Percentiles rank a stretch among this genome's conserved stretches.
These are phyloP conservation scores for Rhynchosporium graminicola DNA, from an alignment of 2,329 filamentous ascomycete genomes.

Conservation along the genomic window DNA sequence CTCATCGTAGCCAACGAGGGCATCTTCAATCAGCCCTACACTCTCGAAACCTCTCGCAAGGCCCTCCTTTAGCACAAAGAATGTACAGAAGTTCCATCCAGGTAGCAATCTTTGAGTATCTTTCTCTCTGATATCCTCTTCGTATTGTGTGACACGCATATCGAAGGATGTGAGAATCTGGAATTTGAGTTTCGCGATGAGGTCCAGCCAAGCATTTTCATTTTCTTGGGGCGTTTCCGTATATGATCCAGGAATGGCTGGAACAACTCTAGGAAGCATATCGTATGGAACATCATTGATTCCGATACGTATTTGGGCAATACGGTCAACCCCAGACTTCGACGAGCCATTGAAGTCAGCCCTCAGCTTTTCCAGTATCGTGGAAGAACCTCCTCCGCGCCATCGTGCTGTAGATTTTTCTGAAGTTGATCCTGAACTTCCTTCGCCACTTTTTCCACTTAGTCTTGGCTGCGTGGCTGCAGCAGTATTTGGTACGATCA, in stretches of 20 bases:
- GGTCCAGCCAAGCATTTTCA: constrained; percentile 78
- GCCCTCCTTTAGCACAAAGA: constrained; percentile 96
- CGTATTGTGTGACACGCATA: constrained; percentile 86
- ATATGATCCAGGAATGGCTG: constrained; percentile 63
- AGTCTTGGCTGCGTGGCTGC: constrained; percentile 76
- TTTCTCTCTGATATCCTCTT: constrained; percentile 94
- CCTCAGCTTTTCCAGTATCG: constrained; percentile 84
- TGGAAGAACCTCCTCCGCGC: constrained; percentile 74
- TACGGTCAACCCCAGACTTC: constrained; percentile 72
- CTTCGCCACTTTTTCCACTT: constrained; percentile 51
- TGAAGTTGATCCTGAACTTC: constrained; percentile 53
- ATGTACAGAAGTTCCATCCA: constrained; percentile 99
- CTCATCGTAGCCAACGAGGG: constrained; percentile 92
- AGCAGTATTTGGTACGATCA: constrained; percentile 82
- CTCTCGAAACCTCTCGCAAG: constrained; percentile 93
- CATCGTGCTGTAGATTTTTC: constrained; percentile 73
- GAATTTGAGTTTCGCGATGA: constrained; percentile 83
- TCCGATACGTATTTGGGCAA: constrained; percentile 82
- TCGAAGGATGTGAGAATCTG: constrained; percentile 90
- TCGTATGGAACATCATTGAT: constrained; percentile 69
- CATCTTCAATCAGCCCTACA: constrained; percentile 93
- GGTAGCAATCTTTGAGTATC: constrained; percentile 84
- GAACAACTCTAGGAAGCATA: constrained; percentile 61
- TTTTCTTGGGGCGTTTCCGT: constrained; percentile 75
- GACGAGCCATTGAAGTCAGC: constrained; percentile 82